These are phyloP conservation scores for Moesziomyces parantarcticus DNA, from an alignment of 1,284 basidiomycete genomes.

Conservation along the genomic window DNA sequence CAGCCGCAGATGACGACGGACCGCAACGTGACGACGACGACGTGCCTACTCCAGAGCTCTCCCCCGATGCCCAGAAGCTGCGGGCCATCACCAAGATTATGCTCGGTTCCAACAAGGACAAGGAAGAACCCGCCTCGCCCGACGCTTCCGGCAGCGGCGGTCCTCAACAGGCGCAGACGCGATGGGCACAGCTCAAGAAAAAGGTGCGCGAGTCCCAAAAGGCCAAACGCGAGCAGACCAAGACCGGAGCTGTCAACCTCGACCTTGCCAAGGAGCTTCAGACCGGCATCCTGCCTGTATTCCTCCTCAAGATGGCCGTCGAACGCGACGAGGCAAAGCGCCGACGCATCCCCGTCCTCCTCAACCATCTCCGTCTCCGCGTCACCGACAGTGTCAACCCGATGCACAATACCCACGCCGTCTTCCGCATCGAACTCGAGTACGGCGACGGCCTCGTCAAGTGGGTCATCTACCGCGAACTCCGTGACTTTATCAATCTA, in stretches of 20 bases:
- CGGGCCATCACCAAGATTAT: constrained; percentile 55
- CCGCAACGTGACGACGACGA: constrained; percentile 12
- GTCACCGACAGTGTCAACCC: constrained; percentile 88
- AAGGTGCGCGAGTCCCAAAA: constrained; percentile 52
- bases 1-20: not conserved
- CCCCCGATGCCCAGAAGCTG: constrained; percentile 37
- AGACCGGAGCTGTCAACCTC: constrained; percentile 35
- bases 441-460: constrained; percentile 89
- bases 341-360: constrained; percentile 84
- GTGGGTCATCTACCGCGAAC: constrained; percentile 95
- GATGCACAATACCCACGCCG: constrained; percentile 79
- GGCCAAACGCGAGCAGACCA: constrained; percentile 40
- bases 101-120: constrained; percentile 31
- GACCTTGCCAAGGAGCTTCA: constrained; percentile 51
- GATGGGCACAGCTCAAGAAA: constrained; percentile 53
- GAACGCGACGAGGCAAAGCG: constrained; percentile 89
- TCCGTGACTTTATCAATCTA: constrained; percentile 89
- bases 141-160: constrained; percentile 17
- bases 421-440: constrained; percentile 94
- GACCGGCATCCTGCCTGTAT: constrained; percentile 48
- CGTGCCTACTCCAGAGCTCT: constrained; percentile 38
- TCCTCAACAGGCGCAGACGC: constrained; percentile 21
- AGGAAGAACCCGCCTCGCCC: constrained; percentile 10
- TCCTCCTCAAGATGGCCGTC: constrained; percentile 80
- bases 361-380: constrained; percentile 85